These are phyloP conservation scores for Globisporangium polare DNA, from an alignment of 352 stramenopile genomes.

Conservation along the genomic window DNA sequence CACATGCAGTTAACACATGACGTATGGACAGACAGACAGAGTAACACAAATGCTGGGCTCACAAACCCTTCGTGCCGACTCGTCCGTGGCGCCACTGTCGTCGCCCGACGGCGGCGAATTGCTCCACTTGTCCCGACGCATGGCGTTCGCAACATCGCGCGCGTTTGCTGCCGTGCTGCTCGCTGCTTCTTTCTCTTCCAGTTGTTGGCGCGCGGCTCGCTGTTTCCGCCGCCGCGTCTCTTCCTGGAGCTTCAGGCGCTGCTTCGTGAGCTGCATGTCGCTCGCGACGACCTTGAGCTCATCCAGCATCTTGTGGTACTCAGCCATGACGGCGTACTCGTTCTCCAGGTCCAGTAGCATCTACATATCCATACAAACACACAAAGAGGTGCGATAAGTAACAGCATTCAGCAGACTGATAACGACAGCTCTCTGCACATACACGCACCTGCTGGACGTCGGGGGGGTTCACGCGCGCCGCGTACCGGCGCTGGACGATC, in stretches of 20 bases:
- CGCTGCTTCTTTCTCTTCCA: not conserved
- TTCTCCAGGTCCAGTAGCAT: conserved; percentile 38
- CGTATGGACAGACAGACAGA: not conserved
- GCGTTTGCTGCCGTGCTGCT: conserved; percentile 9
- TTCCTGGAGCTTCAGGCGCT: conserved; percentile 14
- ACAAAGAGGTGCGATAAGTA: not conserved
- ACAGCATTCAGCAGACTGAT: not conserved
- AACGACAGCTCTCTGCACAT: not conserved
- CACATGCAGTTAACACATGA: not conserved
- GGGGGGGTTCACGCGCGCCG: conserved; percentile 10
- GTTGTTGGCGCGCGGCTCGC: conserved; percentile 6
- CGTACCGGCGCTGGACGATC: conserved; percentile 29
- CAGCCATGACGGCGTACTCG: conserved; percentile 41
- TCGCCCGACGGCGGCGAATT: conserved; percentile 8
- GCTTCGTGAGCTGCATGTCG: conserved; percentile 26
- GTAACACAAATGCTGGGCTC: not conserved
- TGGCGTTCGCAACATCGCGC: conserved; percentile 17
- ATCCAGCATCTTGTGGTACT: conserved; percentile 46
- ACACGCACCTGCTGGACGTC: conserved; percentile 33
- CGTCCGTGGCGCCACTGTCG: conserved; percentile 15
- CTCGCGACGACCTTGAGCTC: conserved; percentile 22
- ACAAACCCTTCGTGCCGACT: not conserved
- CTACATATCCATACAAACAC: conserved; percentile 22
- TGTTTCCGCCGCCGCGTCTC: conserved; percentile 11
- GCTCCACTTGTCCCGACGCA: conserved; percentile 14